Evolutionary conservation across 2,329 filamentous ascomycete genomes (phyloP).

Genomic region (Fusarium kyushuense): DNA sequence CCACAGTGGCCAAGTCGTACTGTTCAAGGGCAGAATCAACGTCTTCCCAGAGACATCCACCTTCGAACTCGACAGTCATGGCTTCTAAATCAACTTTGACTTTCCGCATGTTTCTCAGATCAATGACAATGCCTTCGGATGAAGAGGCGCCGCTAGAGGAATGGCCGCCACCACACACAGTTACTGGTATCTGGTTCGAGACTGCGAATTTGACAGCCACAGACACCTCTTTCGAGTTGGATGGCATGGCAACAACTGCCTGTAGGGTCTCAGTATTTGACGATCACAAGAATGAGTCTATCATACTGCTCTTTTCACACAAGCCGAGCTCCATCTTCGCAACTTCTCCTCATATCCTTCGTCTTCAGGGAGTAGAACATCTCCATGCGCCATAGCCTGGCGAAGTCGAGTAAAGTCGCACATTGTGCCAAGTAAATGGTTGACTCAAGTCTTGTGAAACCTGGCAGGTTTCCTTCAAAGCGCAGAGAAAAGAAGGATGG

Average conservation of each 20-base stretch:
- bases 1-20: slow-evolving; percentile 67
- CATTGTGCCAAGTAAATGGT: slow-evolving; percentile 25
- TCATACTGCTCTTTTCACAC: slow-evolving; percentile 51
- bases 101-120: slow-evolving; percentile 62
- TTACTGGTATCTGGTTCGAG: slow-evolving; percentile 58
- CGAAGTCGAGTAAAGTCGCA: slow-evolving; percentile 34
- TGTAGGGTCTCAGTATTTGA: slow-evolving; percentile 2
- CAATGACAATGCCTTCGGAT: slow-evolving; percentile 65
- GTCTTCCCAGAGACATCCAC: slow-evolving; percentile 65
- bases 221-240: slow-evolving; percentile 52
- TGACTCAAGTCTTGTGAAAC: neutral
- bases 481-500: neutral
- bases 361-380: slow-evolving; percentile 49
- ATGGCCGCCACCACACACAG: slow-evolving; percentile 67
- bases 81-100: slow-evolving; percentile 60
- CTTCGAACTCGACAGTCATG: slow-evolving; percentile 60
- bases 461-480: neutral
- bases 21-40: slow-evolving; percentile 63
- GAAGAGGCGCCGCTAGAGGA: slow-evolving; percentile 64
- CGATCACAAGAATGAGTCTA: neutral
- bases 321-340: slow-evolving; percentile 53
- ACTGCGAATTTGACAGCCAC: slow-evolving; percentile 42
- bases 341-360: slow-evolving; percentile 50
- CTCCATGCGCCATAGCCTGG: slow-evolving; percentile 29
- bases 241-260: slow-evolving; percentile 59